Conservation (phyloP, 208 protist genomes). For the Leishmania aethiopica region DNA sequence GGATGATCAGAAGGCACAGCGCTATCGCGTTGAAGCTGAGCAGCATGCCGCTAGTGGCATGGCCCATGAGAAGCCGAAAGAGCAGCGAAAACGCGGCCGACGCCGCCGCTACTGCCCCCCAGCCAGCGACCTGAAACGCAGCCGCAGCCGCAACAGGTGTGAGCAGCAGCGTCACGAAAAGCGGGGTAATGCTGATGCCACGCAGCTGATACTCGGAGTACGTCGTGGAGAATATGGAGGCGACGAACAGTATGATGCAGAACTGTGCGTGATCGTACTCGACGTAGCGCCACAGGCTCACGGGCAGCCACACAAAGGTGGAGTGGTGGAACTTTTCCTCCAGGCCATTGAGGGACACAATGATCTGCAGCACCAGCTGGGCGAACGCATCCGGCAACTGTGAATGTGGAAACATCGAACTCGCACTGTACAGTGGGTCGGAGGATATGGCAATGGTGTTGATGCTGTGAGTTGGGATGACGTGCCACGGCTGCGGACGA, state of each 20-base stretch:
- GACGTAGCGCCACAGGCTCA: conserved; percentile 43
- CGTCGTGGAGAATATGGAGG: conserved; percentile 50
- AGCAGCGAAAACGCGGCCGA: conserved; percentile 13
- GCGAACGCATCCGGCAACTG: conserved; percentile 9
- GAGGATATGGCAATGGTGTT: conserved; percentile 60
- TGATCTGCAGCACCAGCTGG: conserved; percentile 29
- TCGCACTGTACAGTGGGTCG: background rate
- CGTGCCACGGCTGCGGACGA: conserved; percentile 47
- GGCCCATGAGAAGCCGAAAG: conserved; percentile 15
- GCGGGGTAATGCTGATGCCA: conserved; percentile 47
- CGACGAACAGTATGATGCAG: conserved; percentile 53
- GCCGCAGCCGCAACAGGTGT: conserved; percentile 18
- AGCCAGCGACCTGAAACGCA: conserved; percentile 23
- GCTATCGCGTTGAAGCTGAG: conserved; percentile 56
- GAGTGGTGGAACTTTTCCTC: conserved; percentile 77
- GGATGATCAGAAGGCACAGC: conserved; percentile 55
- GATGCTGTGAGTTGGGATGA: conserved; percentile 46
- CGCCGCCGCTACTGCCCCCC: conserved; percentile 23
- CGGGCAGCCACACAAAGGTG: conserved; percentile 63
- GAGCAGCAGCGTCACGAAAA: conserved; percentile 31
- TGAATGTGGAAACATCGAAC: background rate
- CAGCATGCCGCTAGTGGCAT: conserved; percentile 36
- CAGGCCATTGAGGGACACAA: conserved; percentile 61
- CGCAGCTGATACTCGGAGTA: conserved; percentile 65
- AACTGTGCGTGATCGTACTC: conserved; percentile 72